Base-by-base conservation (phyloP, 1,139 yeast genomes). In the Candida gigantensis region DNA sequence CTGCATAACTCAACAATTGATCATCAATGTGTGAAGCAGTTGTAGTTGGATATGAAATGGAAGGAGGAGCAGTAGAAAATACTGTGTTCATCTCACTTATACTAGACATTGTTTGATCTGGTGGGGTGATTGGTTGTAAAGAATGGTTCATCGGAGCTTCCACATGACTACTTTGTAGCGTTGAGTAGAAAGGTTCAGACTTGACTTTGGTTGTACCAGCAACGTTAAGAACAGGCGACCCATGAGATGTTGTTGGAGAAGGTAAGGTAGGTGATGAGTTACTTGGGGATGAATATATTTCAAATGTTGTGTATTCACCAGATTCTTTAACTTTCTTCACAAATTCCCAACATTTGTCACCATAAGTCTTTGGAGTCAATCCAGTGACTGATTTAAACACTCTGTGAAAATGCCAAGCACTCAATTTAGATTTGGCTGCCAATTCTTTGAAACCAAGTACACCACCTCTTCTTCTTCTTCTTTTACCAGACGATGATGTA, bases 371-470 rank as follows among this genome's bases (percentile, higher is more conserved):
- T 24, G 95, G 95, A 0, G 96, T 87, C 44, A 86, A 72, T 1
- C 92, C 90, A 11, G 95, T 84, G 40, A 87, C 88, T 28, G 84
- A 77, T 58, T 88, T 83, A 66, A 87, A 87, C 24, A 87, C 95
- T 37, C 96, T 69, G 65, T 87, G 96, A 60, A 87, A 87, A 62
- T 87, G 96, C 96, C 96, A 87, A n/a, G 96, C 95, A 16, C 87
- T 78, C 41, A 87, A 72, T 47, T 84, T 85, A 9, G 90, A 83
- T 54, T 86, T 84, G 12, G 88, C 83, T 6, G 95, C 96, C 55
- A 87, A 71, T 57, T 87, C 96, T 58, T 87, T 85, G 62, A 87
- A 87, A 0, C 96, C 96, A 32, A 87, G 65, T 9, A 87, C 89
- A 25, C 95, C 96, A 16, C 96, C 96, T 56, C 95, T 74, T 66